Percentiles rank a stretch among this genome's conserved stretches.
These are phyloP conservation scores for Globisporangium solare DNA, from an alignment of 352 stramenopile genomes.

Conservation along the genomic window DNA sequence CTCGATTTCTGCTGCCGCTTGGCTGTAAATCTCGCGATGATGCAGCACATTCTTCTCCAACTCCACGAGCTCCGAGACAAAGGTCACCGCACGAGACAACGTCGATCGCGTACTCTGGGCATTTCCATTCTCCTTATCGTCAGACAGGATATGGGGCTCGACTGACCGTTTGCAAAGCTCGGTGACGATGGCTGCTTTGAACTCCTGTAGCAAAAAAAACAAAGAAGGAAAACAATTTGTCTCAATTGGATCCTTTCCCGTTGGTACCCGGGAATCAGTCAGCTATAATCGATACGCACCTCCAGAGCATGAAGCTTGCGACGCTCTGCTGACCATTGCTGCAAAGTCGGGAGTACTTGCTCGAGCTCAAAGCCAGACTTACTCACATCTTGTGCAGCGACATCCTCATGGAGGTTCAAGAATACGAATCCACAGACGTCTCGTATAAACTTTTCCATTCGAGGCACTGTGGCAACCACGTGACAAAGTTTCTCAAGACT, in stretches of 20 bases:
- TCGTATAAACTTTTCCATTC: slow-evolving; percentile 85
- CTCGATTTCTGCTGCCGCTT: slow-evolving; percentile 76
- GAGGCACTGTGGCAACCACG: slow-evolving; percentile 71
- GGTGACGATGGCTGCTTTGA: slow-evolving; percentile 49
- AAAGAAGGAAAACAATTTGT: background rate
- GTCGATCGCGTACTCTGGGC: slow-evolving; percentile 25
- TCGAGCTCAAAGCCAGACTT: slow-evolving; percentile 49
- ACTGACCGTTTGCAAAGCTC: slow-evolving; percentile 61
- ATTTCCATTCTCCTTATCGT: slow-evolving; percentile 11
- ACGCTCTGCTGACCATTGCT: slow-evolving; percentile 60
- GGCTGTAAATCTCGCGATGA: slow-evolving; percentile 71
- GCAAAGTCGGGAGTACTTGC: slow-evolving; percentile 62
- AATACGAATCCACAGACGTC: slow-evolving; percentile 81
- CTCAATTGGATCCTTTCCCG: background rate
- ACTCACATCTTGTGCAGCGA: slow-evolving; percentile 17
- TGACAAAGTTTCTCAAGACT: slow-evolving; percentile 79
- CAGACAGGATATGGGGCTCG: slow-evolving; percentile 30
- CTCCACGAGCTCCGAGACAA: slow-evolving; percentile 74
- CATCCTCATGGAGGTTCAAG: slow-evolving; percentile 30
- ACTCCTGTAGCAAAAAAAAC: slow-evolving; percentile 20
- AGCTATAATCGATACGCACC: slow-evolving; percentile 14
- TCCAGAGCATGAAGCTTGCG: slow-evolving; percentile 57
- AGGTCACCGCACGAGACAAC: slow-evolving; percentile 56
- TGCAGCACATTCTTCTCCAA: slow-evolving; percentile 82
- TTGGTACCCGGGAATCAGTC: background rate